A percentile compares a stretch with the other conserved stretches of the same genome.
Evolutionary conservation across 2,329 filamentous ascomycete species (phyloP).

Genomic region (Fusarium brevicatenulatum): DNA sequence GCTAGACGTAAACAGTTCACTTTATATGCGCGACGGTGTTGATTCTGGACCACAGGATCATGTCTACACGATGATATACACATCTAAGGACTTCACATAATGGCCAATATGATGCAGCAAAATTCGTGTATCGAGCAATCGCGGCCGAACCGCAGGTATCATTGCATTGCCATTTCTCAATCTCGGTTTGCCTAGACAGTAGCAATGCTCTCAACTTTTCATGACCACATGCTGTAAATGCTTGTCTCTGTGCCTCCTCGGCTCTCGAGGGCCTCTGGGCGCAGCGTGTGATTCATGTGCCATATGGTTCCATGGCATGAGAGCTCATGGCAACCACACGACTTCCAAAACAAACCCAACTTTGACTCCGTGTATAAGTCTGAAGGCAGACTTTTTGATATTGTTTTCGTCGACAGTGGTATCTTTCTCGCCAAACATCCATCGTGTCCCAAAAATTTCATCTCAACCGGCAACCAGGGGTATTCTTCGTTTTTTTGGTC

Average conservation of each 20-base stretch:
- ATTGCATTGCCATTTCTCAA: constrained; percentile 43
- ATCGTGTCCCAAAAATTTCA: constrained; percentile 40
- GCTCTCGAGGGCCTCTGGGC: neutral
- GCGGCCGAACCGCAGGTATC: constrained; percentile 37
- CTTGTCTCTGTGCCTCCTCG: constrained; percentile 8
- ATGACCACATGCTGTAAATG: constrained; percentile 13
- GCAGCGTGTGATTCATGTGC: constrained; percentile 30
- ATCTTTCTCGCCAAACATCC: constrained; percentile 44
- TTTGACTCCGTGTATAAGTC: constrained; percentile 40
- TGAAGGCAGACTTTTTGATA: constrained; percentile 35
- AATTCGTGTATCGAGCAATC: constrained; percentile 33
- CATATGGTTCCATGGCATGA: constrained; percentile 14
- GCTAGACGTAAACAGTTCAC: neutral
- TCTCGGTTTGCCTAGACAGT: constrained; percentile 30
- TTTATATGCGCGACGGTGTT: neutral
- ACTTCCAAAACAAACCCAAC: constrained; percentile 34
- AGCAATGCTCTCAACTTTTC: constrained; percentile 40
- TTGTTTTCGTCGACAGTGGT: constrained; percentile 41
- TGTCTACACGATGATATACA: neutral
- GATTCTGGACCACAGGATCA: neutral
- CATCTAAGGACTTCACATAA: neutral
- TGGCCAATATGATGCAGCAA: neutral
- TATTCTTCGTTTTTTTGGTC: constrained; percentile 49
- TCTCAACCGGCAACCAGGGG: constrained; percentile 45
- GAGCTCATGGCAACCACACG: constrained; percentile 24